Base-by-base conservation (phyloP, 805 yeast genomes). In the Pachysolen tannophilus region DNA sequence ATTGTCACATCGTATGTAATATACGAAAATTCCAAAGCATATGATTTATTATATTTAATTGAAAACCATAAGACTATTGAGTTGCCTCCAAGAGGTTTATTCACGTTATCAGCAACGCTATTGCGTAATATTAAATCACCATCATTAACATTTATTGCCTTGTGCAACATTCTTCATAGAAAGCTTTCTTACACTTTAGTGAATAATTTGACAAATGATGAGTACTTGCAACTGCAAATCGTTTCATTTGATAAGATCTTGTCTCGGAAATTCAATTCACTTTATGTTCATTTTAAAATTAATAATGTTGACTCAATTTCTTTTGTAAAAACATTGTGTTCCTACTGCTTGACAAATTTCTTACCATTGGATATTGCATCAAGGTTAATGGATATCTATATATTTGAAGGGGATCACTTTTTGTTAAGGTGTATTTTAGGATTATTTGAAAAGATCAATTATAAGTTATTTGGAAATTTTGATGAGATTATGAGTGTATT, bases 351-450 rank as follows among this genome's bases (percentile, higher is more conserved):
- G 46, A 49, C 76, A 2, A 55, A 61, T 33, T 60, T 65, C 18
- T 47, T 77, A 29, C 49, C 62, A 9, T 53, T 72, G 31, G 78
- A 76, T 23, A 52, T 67, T 1, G 51, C 70, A 6, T 56, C 65
- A 18, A 64, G 75, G 11, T 43, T 80, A 6, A 46, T 81, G 41
- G 88, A 81, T 49, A 59, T 79, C 5, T 66, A 65, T 49, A 49
- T 78, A 8, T 77, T 78, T 49, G 85, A 78, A 48, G 77, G 79
- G 6, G 82, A 74, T 43, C 54, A 67, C 2, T 63, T 77, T 42
- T 48, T 80, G 32, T 53, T 75, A 28, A 63, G 80, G 15, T 63
- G 68, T 8, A 58, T 70, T 2, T 50, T 80, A n/a, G 82, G 75
- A 0, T 49, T 77, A 10, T 48, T 81, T 28, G 60, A 62, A 17